These are phyloP conservation scores for Neurospora sp. DNA, from an alignment of 495 filamentous ascomycete genomes.

Conservation along the genomic window DNA sequence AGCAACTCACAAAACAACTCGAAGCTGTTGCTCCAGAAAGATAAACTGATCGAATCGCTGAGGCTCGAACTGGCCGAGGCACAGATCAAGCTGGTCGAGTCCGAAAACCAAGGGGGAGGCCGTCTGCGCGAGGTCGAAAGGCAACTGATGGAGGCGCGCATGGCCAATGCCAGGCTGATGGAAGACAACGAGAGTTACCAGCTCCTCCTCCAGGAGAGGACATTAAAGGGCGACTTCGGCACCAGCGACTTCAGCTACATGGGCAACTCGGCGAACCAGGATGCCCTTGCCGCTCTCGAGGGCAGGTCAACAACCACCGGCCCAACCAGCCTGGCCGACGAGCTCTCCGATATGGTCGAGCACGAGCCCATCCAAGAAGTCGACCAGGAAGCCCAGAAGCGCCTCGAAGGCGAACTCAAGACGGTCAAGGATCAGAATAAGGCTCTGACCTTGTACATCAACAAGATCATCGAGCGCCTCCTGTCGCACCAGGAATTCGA, in stretches of 20 bases:
- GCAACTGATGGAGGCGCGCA: constrained; percentile 75
- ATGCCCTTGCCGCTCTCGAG: constrained; percentile 46
- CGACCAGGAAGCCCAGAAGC: constrained; percentile 49
- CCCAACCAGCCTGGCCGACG: constrained; percentile 67
- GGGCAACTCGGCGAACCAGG: constrained; percentile 41
- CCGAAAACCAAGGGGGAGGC: constrained; percentile 84
- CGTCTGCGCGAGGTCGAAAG: constrained; percentile 79
- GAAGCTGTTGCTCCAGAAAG: constrained; percentile 83
- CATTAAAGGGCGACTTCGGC: constrained; percentile 84
- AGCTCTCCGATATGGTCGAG: constrained; percentile 56
- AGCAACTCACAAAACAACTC: constrained; percentile 79
- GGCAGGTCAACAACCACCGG: constrained; percentile 36
- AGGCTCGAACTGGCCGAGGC: constrained; percentile 86
- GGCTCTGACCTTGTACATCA: constrained; percentile 91
- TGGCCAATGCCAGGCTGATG: constrained; percentile 91
- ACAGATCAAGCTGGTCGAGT: constrained; percentile 90
- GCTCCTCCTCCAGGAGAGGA: constrained; percentile 83
- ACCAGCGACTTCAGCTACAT: constrained; percentile 71
- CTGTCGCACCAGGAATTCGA: constrained; percentile 93
- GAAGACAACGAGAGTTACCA: constrained; percentile 99
- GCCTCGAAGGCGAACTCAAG: constrained; percentile 70
- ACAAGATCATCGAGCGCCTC: constrained; percentile 92
- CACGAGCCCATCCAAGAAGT: constrained; percentile 42
- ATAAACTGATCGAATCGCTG: constrained; percentile 87
- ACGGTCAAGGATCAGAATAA: constrained; percentile 90